Conservation (phyloP, 2,329 filamentous ascomycete species). For the Fusarium humuli region DNA sequence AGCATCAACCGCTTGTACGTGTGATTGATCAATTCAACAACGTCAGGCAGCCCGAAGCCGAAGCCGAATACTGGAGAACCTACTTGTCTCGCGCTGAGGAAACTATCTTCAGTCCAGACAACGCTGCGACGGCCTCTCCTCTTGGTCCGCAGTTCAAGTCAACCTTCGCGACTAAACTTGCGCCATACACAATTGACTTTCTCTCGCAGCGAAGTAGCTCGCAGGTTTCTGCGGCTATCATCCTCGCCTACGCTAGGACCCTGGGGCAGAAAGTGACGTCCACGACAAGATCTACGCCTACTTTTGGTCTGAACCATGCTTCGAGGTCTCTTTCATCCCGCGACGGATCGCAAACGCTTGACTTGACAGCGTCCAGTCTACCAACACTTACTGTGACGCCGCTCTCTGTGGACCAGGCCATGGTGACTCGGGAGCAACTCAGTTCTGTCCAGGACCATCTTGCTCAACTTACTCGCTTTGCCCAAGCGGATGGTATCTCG, state of each 20-base stretch:
- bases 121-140: accelerated
- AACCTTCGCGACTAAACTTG: accelerated
- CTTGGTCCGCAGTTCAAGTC: constrained; percentile 11
- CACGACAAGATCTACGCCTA: background rate
- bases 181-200: background rate
- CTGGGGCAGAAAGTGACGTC: background rate
- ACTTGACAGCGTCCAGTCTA: constrained; percentile 2
- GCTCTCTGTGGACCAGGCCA: background rate
- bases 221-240: background rate
- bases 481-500: background rate
- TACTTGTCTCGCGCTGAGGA: constrained; percentile 1
- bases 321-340: constrained; percentile 12
- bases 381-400: constrained; percentile 21
- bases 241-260: constrained; percentile 8
- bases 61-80: constrained; percentile 5
- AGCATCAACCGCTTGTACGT: background rate
- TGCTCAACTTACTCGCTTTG: constrained; percentile 12
- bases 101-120: background rate
- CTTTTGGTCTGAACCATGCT: constrained; percentile 23
- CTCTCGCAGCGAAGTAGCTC: background rate
- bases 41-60: background rate
- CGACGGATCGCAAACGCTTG: constrained; percentile 5
- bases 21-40: background rate
- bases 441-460: constrained; percentile 6
- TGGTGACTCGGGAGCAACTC: background rate